phyloP scores from a whole-genome alignment of 768 basidiomycete species.

The Pleurotus cornucopiae region DNA sequence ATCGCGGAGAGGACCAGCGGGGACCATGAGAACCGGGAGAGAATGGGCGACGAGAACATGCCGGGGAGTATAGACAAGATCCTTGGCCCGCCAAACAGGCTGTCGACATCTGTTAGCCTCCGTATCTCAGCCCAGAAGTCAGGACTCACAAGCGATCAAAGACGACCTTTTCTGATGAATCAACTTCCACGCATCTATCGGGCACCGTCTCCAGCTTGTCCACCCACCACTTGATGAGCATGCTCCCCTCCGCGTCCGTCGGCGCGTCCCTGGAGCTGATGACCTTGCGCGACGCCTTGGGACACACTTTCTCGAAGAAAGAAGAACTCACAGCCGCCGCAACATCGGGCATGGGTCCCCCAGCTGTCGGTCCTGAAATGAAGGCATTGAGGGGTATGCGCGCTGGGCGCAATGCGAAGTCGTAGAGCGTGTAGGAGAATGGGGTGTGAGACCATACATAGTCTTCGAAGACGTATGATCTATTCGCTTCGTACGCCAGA shows the following conservation, averaged over 20 bases:
- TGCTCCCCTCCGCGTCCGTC: slow-evolving; percentile 31
- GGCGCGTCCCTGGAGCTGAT: slow-evolving; percentile 32
- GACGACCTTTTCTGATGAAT: slow-evolving; percentile 31
- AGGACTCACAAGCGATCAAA: slow-evolving; percentile 47
- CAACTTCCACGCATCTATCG: slow-evolving; percentile 40
- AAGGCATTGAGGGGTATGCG: slow-evolving; percentile 57
- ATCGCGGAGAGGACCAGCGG: slow-evolving; percentile 46
- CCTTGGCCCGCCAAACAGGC: slow-evolving; percentile 40
- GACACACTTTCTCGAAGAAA: slow-evolving; percentile 48
- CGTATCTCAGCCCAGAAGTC: not conserved
- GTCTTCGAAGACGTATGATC: slow-evolving; percentile 61
- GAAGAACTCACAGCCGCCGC: slow-evolving; percentile 39
- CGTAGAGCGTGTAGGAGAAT: slow-evolving; percentile 51
- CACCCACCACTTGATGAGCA: slow-evolving; percentile 49
- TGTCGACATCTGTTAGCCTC: slow-evolving; percentile 13
- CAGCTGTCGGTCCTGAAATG: slow-evolving; percentile 51
- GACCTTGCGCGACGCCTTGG: slow-evolving; percentile 25
- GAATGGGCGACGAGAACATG: slow-evolving; percentile 43
- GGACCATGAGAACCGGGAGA: slow-evolving; percentile 49
- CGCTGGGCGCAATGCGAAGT: slow-evolving; percentile 46
- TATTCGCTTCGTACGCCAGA: slow-evolving; percentile 43
- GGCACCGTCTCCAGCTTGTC: slow-evolving; percentile 29
- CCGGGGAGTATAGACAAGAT: slow-evolving; percentile 38
- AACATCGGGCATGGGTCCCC: slow-evolving; percentile 30
- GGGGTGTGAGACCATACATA: slow-evolving; percentile 56